A percentile compares a stretch with the other conserved stretches of the same genome.
Evolutionary conservation across 495 filamentous ascomycete species (phyloP).

Genomic region (Daldinia vernicosa): DNA sequence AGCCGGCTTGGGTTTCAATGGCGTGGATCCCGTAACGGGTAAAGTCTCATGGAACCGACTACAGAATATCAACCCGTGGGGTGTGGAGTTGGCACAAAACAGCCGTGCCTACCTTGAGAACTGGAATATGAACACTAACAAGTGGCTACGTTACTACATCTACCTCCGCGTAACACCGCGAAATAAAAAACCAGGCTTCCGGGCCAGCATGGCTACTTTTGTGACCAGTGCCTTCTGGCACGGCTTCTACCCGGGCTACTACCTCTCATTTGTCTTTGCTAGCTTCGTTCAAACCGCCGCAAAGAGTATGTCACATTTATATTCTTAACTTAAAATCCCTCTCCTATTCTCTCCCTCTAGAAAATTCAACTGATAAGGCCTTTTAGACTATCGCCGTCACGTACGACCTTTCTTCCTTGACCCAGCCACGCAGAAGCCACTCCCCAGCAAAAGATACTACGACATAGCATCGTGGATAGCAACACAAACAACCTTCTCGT

Average conservation of each 20-base stretch:
- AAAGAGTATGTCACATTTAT: conserved; percentile 73
- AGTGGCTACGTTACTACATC: conserved; percentile 95
- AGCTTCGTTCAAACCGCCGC: conserved; percentile 91
- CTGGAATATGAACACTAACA: conserved; percentile 99
- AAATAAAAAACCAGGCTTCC: conserved; percentile 95
- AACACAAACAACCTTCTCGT: conserved; percentile 86
- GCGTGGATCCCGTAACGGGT: conserved; percentile 82
- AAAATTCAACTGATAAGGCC: conserved; percentile 3
- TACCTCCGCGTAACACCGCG: conserved; percentile 95
- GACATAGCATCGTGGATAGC: conserved; percentile 80
- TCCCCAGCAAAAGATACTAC: conserved; percentile 82
- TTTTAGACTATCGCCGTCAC: conserved; percentile 83
- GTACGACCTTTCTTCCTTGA: conserved; percentile 93
- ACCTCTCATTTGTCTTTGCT: conserved; percentile 87
- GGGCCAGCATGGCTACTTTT: conserved; percentile 94
- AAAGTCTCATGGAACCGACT: conserved; percentile 89
- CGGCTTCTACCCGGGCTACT: conserved; percentile 97
- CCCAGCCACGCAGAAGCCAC: conserved; percentile 68
- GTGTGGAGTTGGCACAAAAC: conserved; percentile 89
- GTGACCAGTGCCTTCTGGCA: conserved; percentile 96
- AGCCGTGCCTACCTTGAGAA: conserved; percentile 83
- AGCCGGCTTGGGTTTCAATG: conserved; percentile 92
- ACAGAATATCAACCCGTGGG: conserved; percentile 83
- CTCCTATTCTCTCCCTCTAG: neutral
- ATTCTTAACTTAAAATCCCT: neutral